phyloP scores from a whole-genome alignment of 352 stramenopile species.

The Globisporangium polare region DNA sequence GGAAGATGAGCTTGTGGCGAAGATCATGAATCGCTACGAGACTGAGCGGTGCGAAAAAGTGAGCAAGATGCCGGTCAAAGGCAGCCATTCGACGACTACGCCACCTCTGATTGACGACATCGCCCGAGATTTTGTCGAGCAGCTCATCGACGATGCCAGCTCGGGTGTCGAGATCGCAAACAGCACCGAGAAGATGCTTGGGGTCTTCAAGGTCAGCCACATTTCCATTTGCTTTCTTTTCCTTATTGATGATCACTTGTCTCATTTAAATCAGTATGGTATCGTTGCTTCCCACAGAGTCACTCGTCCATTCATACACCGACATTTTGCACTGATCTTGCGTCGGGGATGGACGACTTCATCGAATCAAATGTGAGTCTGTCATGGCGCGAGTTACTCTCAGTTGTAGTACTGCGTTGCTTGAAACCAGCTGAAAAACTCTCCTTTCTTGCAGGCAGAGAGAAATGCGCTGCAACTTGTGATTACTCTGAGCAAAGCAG shows the following conservation, averaged over 20 bases:
- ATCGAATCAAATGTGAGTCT: constrained; percentile 28
- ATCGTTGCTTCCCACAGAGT: constrained; percentile 29
- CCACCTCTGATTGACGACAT: constrained; percentile 22
- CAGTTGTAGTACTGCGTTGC: not conserved
- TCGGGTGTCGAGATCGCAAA: constrained; percentile 66
- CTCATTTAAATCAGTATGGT: not conserved
- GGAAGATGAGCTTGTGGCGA: constrained; percentile 68
- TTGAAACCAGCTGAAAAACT: not conserved
- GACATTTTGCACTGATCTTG: constrained; percentile 56
- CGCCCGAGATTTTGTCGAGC: constrained; percentile 34
- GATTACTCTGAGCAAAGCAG: constrained; percentile 67
- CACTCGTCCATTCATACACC: constrained; percentile 72
- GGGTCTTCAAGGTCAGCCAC: constrained; percentile 63
- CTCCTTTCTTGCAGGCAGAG: constrained; percentile 35
- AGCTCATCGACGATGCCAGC: constrained; percentile 58
- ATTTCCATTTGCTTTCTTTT: not conserved
- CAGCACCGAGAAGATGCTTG: constrained; percentile 57
- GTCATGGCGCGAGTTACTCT: not conserved
- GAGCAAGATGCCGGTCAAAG: constrained; percentile 1
- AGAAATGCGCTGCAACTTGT: constrained; percentile 72
- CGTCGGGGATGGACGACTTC: constrained; percentile 31
- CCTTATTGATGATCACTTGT: not conserved
- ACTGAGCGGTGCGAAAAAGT: constrained; percentile 22
- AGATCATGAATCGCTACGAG: constrained; percentile 72
- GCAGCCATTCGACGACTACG: constrained; percentile 8